Evolutionary conservation across 257 asterid species (phyloP), one percentile per base, ranked within the genome.

Genomic region (Cordia subcordata): DNA sequence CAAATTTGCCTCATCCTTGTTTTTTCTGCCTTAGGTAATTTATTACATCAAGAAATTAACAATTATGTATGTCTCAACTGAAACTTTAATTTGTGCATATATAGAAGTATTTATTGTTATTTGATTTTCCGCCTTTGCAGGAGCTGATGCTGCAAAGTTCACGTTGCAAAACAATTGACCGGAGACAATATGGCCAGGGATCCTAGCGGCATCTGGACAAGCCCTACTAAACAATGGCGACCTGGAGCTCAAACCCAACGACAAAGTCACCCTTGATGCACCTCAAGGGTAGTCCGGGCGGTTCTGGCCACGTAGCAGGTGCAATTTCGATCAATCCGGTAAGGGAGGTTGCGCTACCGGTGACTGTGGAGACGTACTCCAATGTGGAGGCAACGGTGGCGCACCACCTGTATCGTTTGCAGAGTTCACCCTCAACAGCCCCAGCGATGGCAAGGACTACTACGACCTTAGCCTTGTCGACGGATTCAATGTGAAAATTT

Each of bases 231-330:
- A 22, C 38, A 68, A 72, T 18, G 84, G 88, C 15, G 88, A 94
- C 22, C 39, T 85, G 3, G 56, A 60, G 63, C 77, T 88, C 63
- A 10, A 21, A 0, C 80, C 82, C 0, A 32, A 58, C 11, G 58
- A 63, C 13, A 33, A 2, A 0, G 18, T 61, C 51, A 17, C 13
- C 12, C 18, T 88, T 14, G 5, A 19, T 3, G 81, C 84, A 8
- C 94, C 94, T 15, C 3, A 62, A 1, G 94, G 82, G 19, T 88
- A 90, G 96, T 83, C 96, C 2, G 96, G 96, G 66, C 94, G 87
- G 5, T 66, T 89, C 66, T 89, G 95, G 96, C 72, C 82, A 0
- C 64, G 94, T 5, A 84, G 39, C 16, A 83, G 83, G 46, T 89
- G 95, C 84, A 56, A 1, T 16, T 89, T 89, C 49, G 85, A 82